Percentiles rank a stretch among this genome's conserved stretches.
phyloP scores from a whole-genome alignment of 176 grass and related monocot genomes.

The Stipa capillata region DNA sequence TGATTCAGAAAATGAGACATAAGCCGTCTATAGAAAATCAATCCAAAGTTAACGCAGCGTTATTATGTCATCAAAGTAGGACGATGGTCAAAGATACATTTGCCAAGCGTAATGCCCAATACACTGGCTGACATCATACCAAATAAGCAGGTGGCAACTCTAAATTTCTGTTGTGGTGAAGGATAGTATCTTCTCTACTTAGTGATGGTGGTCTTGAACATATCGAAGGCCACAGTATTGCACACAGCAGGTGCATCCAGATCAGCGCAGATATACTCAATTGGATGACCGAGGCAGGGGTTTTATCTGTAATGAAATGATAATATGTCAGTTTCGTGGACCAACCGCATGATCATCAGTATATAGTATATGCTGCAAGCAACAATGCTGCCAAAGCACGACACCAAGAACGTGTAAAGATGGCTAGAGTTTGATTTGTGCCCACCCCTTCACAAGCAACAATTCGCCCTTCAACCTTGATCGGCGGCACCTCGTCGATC shows the following conservation, averaged over 20 bases:
- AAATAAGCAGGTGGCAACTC: slow-evolving; percentile 30
- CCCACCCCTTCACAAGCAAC: slow-evolving; percentile 83
- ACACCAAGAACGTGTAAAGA: background rate
- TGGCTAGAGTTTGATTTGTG: background rate
- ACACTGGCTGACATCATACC: slow-evolving; percentile 11
- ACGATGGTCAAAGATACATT: background rate
- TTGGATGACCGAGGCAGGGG: slow-evolving; percentile 75
- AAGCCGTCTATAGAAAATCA: background rate
- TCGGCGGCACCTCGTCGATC: slow-evolving; percentile 72
- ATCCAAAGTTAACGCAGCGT: slow-evolving; percentile 11
- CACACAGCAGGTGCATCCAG: slow-evolving; percentile 64
- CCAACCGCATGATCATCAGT: background rate
- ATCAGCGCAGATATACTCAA: slow-evolving; percentile 95
- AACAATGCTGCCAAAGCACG: background rate
- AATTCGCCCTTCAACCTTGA: slow-evolving; percentile 83
- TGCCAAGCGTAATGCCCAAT: slow-evolving; percentile 3
- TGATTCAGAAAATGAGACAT: background rate
- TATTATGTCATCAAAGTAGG: slow-evolving; percentile 21
- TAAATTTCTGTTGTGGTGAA: slow-evolving; percentile 23
- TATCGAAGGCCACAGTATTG: slow-evolving; percentile 95
- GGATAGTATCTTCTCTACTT: slow-evolving; percentile 3
- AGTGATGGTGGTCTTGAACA: slow-evolving; percentile 88
- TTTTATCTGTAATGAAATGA: slow-evolving; percentile 46
- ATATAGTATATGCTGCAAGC: background rate
- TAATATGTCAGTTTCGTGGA: slow-evolving; percentile 26